phyloP scores from a whole-genome alignment of 2,329 filamentous ascomycete genomes.

The Pseudogymnoascus sp. region DNA sequence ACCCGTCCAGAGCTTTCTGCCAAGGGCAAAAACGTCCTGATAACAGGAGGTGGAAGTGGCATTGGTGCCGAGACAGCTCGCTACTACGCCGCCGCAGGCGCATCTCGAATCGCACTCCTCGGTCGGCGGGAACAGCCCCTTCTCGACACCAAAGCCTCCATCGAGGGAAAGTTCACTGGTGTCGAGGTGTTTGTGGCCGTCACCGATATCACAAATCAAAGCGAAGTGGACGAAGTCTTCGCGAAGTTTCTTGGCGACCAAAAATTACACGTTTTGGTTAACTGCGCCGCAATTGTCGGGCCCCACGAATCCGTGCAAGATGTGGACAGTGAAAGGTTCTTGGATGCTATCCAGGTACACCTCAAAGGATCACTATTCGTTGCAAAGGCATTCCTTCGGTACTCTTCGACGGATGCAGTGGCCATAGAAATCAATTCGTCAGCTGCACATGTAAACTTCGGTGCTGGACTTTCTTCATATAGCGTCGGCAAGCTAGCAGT shows the following conservation, averaged over 20 bases:
- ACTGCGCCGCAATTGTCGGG: slow-evolving; percentile 30
- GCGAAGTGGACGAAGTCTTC: slow-evolving; percentile 30
- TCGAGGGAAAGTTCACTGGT: slow-evolving; percentile 29
- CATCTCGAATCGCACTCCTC: slow-evolving; percentile 35
- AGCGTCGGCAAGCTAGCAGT: slow-evolving; percentile 26
- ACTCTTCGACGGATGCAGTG: slow-evolving; percentile 27
- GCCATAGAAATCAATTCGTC: slow-evolving; percentile 31
- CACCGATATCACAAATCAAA: slow-evolving; percentile 28
- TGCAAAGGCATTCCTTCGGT: slow-evolving; percentile 30
- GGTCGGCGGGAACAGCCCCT: slow-evolving; percentile 32
- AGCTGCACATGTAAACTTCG: slow-evolving; percentile 29
- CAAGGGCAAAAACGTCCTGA: slow-evolving; percentile 32
- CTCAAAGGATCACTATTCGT: slow-evolving; percentile 28
- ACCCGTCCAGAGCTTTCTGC: slow-evolving; percentile 33
- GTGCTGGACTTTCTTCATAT: slow-evolving; percentile 22
- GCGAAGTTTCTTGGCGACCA: slow-evolving; percentile 24
- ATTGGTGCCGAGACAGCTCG: slow-evolving; percentile 37
- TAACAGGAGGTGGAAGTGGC: slow-evolving; percentile 39
- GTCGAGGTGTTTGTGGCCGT: slow-evolving; percentile 29
- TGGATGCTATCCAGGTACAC: slow-evolving; percentile 30
- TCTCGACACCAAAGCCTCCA: slow-evolving; percentile 30
- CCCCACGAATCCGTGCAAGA: slow-evolving; percentile 23
- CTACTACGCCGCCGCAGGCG: slow-evolving; percentile 37
- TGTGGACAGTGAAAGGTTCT: slow-evolving; percentile 28
- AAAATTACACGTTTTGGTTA: slow-evolving; percentile 34